Evolutionary conservation across 805 yeast genomes (phyloP), one percentile per base, ranked within the genome.

Genomic region (Hemisphaericaspora nanyangensis): DNA sequence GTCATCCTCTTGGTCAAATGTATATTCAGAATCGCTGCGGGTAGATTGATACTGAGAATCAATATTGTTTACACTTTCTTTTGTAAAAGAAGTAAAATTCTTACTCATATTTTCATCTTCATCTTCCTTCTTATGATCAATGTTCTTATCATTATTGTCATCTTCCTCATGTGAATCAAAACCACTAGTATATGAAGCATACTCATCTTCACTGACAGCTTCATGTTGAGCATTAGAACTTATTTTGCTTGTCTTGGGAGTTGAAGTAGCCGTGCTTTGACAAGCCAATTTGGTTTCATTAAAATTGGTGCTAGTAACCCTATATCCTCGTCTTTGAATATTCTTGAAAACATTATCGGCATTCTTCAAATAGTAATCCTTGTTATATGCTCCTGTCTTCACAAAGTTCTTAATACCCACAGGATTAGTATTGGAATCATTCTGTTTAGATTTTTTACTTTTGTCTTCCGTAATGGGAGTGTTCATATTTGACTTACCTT

Each of bases 311-410:
- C 25, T 30, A 30, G 24, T 30, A 4, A n/a, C 13, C 20, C 43
- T 35, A 31, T 52, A 58, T 1, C 70, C 71, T 41, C 63, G 50
- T 40, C 58, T 60, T 39, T 65, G 68, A 20, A 68, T 55, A 42
- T 65, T 61, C 17, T 60, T 61, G 46, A 66, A 68, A 2, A 68
- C 50, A 35, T 61, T 56, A 38, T 68, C 56, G 13, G 73, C 73
- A 43, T 68, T 66, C 31, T 54, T 53, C 37, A 58, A 49, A 40
- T 63, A 68, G 35, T 60, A 65, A 38, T 60, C 56, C 37, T 65
- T 68, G 8, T 67, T 58, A 35, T 64, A 59, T 17, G 58, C 50
- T n/a, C 57, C 56, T 3, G 56, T 53, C 38, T 51, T 52, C 13
- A 64, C 59, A 44, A 57, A 61, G 37, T 52, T 54, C 35, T 61